Conservation (phyloP, 1,139 yeast genomes). For the Casaregolazyma lundiana region DNA sequence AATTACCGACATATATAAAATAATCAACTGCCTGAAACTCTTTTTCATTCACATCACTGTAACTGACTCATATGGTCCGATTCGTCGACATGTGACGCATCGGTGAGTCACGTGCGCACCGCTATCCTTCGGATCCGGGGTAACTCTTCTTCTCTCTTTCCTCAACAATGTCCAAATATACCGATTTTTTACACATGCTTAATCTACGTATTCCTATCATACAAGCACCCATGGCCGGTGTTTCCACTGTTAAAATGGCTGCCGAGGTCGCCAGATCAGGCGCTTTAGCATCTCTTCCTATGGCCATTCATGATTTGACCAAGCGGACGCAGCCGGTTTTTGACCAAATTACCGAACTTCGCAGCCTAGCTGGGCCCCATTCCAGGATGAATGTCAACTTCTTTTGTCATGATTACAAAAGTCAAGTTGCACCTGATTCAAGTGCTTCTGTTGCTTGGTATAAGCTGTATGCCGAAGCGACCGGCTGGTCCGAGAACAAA, state of each 20-base stretch:
- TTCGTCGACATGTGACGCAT: no score
- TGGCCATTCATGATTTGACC: constrained; percentile 31
- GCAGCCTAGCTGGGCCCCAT: constrained; percentile 17
- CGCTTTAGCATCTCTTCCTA: constrained; percentile 44
- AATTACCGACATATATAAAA: no score
- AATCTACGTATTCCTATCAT: constrained; percentile 36
- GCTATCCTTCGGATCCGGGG: neutral
- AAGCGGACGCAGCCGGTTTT: neutral
- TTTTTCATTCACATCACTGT: no score
- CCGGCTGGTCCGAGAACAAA: neutral
- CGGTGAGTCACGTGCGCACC: neutral
- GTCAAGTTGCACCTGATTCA: constrained; percentile 11
- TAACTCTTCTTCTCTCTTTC: neutral
- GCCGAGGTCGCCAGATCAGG: constrained; percentile 40
- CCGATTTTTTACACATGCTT: constrained; percentile 37
- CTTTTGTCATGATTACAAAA: constrained; percentile 26
- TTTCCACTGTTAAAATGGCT: constrained; percentile 40
- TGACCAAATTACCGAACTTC: constrained; percentile 25
- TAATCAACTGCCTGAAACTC: no score
- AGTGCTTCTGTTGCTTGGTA: constrained; percentile 18
- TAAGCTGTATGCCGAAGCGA: constrained; percentile 19
- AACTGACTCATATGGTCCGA: no score
- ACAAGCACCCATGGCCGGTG: constrained; percentile 52
- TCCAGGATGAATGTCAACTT: constrained; percentile 37
- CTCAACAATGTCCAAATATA: neutral